A percentile compares a stretch with the other conserved stretches of the same genome.
Conservation (phyloP, 345 rosid genomes). For the Ailanthus altissimus region DNA sequence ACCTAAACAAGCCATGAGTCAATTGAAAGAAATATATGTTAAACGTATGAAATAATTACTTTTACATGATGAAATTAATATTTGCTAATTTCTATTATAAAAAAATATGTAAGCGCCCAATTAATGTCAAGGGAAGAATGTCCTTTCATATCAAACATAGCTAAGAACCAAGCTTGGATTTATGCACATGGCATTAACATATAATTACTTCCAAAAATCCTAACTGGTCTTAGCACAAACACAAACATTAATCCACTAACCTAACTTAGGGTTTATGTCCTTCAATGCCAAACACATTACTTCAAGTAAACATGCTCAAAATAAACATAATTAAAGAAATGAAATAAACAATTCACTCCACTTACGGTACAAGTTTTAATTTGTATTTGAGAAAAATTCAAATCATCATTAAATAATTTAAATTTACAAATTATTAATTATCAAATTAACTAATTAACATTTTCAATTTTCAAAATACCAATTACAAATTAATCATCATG, state of each 20-base stretch:
- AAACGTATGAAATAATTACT: neutral
- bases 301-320: neutral
- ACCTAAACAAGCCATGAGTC: neutral
- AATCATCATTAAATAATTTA: no score
- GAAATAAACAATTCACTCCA: no score
- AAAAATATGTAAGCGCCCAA: neutral
- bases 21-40: neutral
- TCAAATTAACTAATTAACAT: no score
- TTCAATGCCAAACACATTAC: neutral
- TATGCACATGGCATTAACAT: neutral
- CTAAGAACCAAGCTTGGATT: neutral
- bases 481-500: no score
- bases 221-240: constrained; percentile 4
- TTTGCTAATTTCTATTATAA: neutral
- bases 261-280: neutral
- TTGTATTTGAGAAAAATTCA: neutral
- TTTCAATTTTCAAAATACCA: no score
- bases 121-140: neutral
- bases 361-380: no score
- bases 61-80: neutral
- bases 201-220: neutral
- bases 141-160: neutral
- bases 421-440: no score
- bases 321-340: neutral
- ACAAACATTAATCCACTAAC: neutral